These are phyloP conservation scores for Phellinidium pouzarii DNA, from an alignment of 1,284 basidiomycete genomes.

Conservation along the genomic window DNA sequence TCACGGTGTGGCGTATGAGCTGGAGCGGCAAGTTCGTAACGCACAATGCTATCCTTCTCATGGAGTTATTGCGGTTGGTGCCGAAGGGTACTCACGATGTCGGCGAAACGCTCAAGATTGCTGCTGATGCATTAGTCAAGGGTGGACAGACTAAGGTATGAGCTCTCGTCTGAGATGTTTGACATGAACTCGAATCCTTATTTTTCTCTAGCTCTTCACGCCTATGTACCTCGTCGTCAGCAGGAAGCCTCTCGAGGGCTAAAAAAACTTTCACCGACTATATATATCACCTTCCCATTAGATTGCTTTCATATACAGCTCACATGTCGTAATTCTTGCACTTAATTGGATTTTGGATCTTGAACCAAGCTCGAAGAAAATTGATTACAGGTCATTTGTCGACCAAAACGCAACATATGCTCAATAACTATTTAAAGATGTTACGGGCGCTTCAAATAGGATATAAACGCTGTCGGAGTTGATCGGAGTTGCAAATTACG, in stretches of 20 bases:
- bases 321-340: too few relatives aligned
- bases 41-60: slow-evolving; percentile 70
- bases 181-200: slow-evolving; percentile 6
- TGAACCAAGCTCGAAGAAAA: too few relatives aligned
- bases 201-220: slow-evolving; percentile 57
- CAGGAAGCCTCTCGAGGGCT: slow-evolving; percentile 46
- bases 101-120: slow-evolving; percentile 83
- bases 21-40: slow-evolving; percentile 83
- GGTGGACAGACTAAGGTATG: slow-evolving; percentile 84
- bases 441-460: too few relatives aligned
- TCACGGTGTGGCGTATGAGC: slow-evolving; percentile 87
- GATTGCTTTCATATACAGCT: not conserved
- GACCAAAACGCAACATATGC: too few relatives aligned
- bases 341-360: too few relatives aligned
- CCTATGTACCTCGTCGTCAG: slow-evolving; percentile 72
- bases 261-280: too few relatives aligned
- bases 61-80: slow-evolving; percentile 77
- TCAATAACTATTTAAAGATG: too few relatives aligned
- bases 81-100: slow-evolving; percentile 94
- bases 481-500: too few relatives aligned
- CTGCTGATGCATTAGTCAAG: slow-evolving; percentile 72
- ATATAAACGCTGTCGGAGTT: too few relatives aligned
- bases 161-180: slow-evolving; percentile 6
- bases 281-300: not conserved
- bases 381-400: too few relatives aligned